Conservation (phyloP, 345 rosid species). For the Acer negundo region DNA sequence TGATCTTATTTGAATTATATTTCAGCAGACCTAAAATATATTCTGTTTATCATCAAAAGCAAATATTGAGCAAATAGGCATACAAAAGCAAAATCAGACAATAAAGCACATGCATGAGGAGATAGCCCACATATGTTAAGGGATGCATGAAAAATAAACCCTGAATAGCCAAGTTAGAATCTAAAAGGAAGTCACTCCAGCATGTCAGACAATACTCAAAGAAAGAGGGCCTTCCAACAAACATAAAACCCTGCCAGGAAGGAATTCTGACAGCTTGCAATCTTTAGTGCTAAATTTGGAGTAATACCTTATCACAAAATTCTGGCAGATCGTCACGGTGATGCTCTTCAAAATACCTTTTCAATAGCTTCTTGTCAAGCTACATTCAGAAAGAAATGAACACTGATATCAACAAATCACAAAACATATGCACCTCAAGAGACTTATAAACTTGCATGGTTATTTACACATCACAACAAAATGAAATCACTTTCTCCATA, state of each 20-base stretch:
- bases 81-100: not conserved
- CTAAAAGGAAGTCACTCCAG: not conserved
- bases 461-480: not conserved
- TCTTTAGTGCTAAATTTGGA: conserved; percentile 9
- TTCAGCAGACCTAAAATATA: not conserved
- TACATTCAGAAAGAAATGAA: conserved; percentile 40
- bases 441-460: not conserved
- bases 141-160: not conserved
- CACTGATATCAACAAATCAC: conserved; percentile 2
- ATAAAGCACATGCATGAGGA: not conserved
- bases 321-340: conserved; percentile 72
- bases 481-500: not conserved
- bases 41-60: not conserved
- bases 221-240: not conserved
- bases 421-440: not conserved
- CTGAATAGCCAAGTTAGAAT: not conserved
- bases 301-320: conserved; percentile 78
- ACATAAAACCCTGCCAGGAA: not conserved
- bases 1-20: not conserved
- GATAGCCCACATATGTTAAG: not conserved
- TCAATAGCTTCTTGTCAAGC: conserved; percentile 85
- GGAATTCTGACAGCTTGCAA: not conserved
- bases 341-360: conserved; percentile 68
- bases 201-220: not conserved
- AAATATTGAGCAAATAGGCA: not conserved